Base-by-base conservation (phyloP, 1,284 basidiomycete genomes). In the Austroboletus niveus region DNA sequence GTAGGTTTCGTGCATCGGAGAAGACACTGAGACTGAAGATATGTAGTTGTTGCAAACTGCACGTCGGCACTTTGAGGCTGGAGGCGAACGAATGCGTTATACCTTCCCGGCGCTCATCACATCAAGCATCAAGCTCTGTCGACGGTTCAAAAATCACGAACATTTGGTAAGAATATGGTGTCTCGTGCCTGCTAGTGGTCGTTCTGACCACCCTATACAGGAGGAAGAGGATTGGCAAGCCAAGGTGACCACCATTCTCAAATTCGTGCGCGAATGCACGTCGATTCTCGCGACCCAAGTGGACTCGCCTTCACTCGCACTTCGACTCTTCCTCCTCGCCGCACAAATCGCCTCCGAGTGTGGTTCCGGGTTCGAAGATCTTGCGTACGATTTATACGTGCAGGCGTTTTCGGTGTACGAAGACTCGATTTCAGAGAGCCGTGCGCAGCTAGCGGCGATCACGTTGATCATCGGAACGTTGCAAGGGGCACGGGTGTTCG, bases 351-450 rank as follows among this genome's bases (percentile, higher is more conserved):
- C 93, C 0, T 94, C 95, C 65, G 92, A 94, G 65, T 92, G 92
- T 54, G 92, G 87, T 0, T 51, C 57, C 1, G 66, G 64, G 1
- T 92, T 97, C 57, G 93, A 96, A 69, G 93, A 97, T 65, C 82
- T 97, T 52, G 86, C 92, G 24, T 98, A 97, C 68, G 94, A 98
- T 69, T 86, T 97, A 61, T 96, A 94, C 65, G 94, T 97, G 8
- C 92, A 96, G 67, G 93, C 94, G 0, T 95, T 97, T 68, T 92
- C 88, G 30, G 92, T 97, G 11, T 97, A 97, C 72, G 94, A 98
- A 68, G 95, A 98, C 66, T 88, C 82, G 61, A 97, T 98, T 49
- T 93, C 90, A 42, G 94, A 97, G 66, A 91, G 87, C 43, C 83
- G 93, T 12, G 92, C 92, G 1, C 94, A 98, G 69, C 74, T 98